Conservation (phyloP, 345 rosid species). For the Zanthoxylum bungeanum region DNA sequence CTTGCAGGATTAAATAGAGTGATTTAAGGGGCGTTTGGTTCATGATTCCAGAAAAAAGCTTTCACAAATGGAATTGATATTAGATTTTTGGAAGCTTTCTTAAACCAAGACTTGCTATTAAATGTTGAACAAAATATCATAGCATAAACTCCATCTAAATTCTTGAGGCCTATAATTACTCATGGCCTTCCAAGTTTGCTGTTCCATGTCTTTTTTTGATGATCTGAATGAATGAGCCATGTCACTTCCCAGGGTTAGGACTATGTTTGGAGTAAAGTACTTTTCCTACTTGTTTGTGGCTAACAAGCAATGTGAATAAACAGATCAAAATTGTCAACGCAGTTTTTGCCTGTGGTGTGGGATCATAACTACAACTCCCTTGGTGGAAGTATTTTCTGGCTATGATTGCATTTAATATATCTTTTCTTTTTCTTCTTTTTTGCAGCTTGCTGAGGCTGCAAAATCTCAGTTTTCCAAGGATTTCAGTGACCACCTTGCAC, state of each 20-base stretch:
- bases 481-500: slow-evolving; percentile 88
- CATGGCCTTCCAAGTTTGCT: background rate
- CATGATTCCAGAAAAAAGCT: background rate
- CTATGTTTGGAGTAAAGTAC: background rate
- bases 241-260: background rate
- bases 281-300: background rate
- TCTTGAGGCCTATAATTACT: background rate
- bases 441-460: slow-evolving; percentile 89
- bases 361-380: background rate
- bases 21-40: background rate
- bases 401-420: background rate
- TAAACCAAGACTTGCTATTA: background rate
- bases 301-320: background rate
- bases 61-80: background rate
- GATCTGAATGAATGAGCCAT: background rate
- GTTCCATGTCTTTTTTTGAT: background rate
- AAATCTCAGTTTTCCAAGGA: slow-evolving; percentile 74
- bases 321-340: background rate
- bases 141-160: background rate
- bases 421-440: slow-evolving; percentile 2
- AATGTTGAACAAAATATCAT: background rate
- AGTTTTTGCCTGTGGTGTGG: background rate
- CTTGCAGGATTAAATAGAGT: background rate
- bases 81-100: background rate
- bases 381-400: background rate